Evolutionary conservation across 2,329 filamentous ascomycete species (phyloP), one percentile per base, ranked within the genome.

Genomic region (Aspergillus proliferans): DNA sequence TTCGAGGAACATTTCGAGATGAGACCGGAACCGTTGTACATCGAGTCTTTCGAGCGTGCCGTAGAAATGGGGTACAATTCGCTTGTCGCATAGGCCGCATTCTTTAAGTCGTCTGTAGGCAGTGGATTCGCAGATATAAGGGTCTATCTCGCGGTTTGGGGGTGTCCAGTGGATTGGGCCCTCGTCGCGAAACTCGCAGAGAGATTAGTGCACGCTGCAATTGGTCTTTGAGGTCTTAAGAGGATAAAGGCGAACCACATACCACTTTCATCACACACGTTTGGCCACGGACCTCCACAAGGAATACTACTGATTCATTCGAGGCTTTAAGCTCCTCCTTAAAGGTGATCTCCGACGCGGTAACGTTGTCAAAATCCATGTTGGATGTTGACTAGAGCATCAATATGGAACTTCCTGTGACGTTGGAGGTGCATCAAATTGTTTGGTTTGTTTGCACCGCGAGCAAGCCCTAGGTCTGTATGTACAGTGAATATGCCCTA

Each of bases 211-310:
- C 3, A 21, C 4, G 21, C 21, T 21, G 21, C 3, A 21, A 21
- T 21, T 21, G 3, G 4, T 4, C 21, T 21, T 4, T 4, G 4
- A 21, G 4, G 3, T 21, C 21, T 21, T 21, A 4, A 4, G 21
- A 21, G 21, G 4, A 21, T 21, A 21, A 21, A 21, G 21, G 21
- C 21, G 22, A 14, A 33, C 19, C 54, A 55, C 54, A 55, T 45
- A 58, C 56, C 45, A 59, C 56, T 47, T 59, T 59, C 54, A 59
- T 59, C 18, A 59, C 50, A 41, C 50, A 58, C 36, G 12, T 46
- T 21, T 45, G 30, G 14, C 26, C 28, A 15, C 34, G 26, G 26
- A 58, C 42, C 8, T 36, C 21, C 15, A 56, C 50, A 26, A 58
- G 50, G 38, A 56, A 58, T 43, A 59, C 46, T 8, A 40, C 44